Evolutionary conservation across 2,329 filamentous ascomycete species (phyloP).

Genomic region (Cephalotrichum gorgonifer): DNA sequence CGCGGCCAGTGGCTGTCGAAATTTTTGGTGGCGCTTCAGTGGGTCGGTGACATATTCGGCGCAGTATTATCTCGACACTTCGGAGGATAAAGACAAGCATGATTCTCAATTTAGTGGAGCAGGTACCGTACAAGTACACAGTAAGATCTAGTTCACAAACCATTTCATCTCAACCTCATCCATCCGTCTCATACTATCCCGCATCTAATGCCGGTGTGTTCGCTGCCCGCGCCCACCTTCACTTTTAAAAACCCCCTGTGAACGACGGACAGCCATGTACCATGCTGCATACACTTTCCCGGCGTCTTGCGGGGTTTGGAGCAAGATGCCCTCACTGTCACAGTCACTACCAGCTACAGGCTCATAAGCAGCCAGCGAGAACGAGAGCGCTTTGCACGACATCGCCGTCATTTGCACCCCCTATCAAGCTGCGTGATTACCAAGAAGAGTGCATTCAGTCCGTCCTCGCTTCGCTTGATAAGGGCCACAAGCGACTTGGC

Average conservation of each 20-base stretch:
- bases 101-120: too few relatives aligned
- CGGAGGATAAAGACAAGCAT: too few relatives aligned
- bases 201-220: too few relatives aligned
- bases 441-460: slow-evolving; percentile 87
- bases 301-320: neutral
- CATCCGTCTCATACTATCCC: neutral
- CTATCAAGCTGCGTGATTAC: slow-evolving; percentile 65
- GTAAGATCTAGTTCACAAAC: neutral
- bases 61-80: too few relatives aligned
- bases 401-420: neutral
- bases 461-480: slow-evolving; percentile 56
- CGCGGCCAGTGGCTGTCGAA: too few relatives aligned
- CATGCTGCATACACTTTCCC: neutral
- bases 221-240: neutral
- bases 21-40: too few relatives aligned
- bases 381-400: neutral
- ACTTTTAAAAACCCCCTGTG: too few relatives aligned
- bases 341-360: too few relatives aligned
- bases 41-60: too few relatives aligned
- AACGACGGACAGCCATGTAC: neutral
- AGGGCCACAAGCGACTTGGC: slow-evolving; percentile 69
- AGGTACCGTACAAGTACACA: too few relatives aligned
- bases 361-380: neutral
- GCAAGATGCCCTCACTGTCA: neutral
- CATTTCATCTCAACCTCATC: neutral